Percentiles rank a stretch among this genome's conserved stretches.
These are phyloP conservation scores for Aspergillus neotritici DNA, from an alignment of 2,329 filamentous ascomycete species.

Conservation along the genomic window DNA sequence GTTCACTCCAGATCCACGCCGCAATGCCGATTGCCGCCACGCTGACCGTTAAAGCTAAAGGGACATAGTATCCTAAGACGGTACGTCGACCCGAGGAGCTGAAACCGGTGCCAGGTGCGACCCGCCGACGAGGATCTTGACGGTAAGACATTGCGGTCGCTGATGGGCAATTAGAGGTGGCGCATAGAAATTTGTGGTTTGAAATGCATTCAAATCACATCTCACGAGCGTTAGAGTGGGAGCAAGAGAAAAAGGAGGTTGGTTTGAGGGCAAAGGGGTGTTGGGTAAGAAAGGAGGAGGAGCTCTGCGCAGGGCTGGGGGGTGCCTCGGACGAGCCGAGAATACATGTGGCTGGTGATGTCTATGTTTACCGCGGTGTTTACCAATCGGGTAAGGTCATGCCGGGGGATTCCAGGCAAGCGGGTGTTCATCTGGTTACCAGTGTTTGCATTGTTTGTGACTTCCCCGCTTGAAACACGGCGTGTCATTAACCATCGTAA, in stretches of 20 bases:
- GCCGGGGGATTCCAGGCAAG: no score
- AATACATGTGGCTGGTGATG: constrained; percentile 39
- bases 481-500: no score
- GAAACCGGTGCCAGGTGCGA: constrained; percentile 36
- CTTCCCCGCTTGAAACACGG: no score
- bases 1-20: constrained; percentile 92
- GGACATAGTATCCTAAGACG: constrained; percentile 70
- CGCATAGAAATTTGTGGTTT: constrained; percentile 25
- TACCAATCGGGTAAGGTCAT: constrained; percentile 2
- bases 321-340: constrained; percentile 32
- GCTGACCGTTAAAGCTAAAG: constrained; percentile 77
- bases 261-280: constrained; percentile 7
- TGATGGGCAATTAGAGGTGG: constrained; percentile 18
- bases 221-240: constrained; percentile 16
- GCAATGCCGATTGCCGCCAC: constrained; percentile 80
- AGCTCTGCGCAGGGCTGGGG: constrained; percentile 16
- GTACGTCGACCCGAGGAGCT: constrained; percentile 39
- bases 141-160: constrained; percentile 36
- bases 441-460: no score
- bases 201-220: constrained; percentile 29
- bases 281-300: constrained; percentile 16
- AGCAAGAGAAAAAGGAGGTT: constrained; percentile 10
- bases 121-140: constrained; percentile 35
- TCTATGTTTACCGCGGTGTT: constrained; percentile 24
- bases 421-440: no score